A percentile compares a stretch with the other conserved stretches of the same genome.
Conservation (phyloP, 2,329 filamentous ascomycete species). For the Cryphonectria japonica region DNA sequence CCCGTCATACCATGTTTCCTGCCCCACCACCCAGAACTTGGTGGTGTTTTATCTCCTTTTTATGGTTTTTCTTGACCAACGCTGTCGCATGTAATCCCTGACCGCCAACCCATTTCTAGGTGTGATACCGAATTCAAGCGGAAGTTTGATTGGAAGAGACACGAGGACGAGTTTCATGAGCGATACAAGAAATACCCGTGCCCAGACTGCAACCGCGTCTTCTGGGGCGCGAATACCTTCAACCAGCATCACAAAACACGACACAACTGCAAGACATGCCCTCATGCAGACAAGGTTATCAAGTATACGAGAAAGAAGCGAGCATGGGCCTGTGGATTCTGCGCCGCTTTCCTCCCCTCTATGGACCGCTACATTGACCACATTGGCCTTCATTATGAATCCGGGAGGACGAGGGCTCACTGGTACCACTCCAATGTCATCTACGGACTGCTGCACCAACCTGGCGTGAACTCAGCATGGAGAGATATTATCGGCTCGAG, state of each 20-base stretch:
- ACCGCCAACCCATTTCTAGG: slow-evolving; percentile 47
- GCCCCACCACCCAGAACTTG: not conserved
- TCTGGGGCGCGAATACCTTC: slow-evolving; percentile 70
- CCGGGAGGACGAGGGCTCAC: slow-evolving; percentile 63
- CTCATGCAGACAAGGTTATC: slow-evolving; percentile 67
- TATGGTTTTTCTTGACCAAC: not conserved
- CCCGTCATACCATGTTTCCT: not conserved
- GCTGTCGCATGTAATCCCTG: slow-evolving; percentile 25
- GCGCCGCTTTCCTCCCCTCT: slow-evolving; percentile 63
- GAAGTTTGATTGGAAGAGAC: slow-evolving; percentile 71
- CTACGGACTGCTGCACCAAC: slow-evolving; percentile 69
- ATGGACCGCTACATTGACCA: slow-evolving; percentile 71
- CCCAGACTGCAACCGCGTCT: slow-evolving; percentile 69
- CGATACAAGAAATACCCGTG: slow-evolving; percentile 70
- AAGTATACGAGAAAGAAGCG: slow-evolving; percentile 63
- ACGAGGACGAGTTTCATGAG: slow-evolving; percentile 72
- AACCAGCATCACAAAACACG: slow-evolving; percentile 70
- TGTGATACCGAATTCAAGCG: slow-evolving; percentile 66
- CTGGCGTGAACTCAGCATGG: slow-evolving; percentile 64
- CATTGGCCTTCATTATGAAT: slow-evolving; percentile 69
- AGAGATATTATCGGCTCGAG: slow-evolving; percentile 55
- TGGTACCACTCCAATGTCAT: slow-evolving; percentile 73
- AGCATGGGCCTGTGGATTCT: slow-evolving; percentile 72
- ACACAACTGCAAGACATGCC: slow-evolving; percentile 66
- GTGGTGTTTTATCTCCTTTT: slow-evolving; percentile 21